phyloP scores from a whole-genome alignment of 1,284 basidiomycete genomes.

The Puccinia hordei region DNA sequence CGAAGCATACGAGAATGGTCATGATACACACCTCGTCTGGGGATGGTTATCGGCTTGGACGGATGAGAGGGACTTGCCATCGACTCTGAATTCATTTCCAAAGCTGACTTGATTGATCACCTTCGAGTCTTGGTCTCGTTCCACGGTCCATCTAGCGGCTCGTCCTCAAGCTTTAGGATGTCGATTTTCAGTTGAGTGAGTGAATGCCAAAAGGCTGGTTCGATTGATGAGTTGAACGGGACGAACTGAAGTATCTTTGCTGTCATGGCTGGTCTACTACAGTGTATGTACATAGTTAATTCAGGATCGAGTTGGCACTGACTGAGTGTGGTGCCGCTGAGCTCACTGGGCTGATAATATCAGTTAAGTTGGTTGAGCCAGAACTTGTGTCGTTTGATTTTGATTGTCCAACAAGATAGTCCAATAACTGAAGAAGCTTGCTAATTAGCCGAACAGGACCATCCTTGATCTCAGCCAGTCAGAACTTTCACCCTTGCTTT shows the following conservation, averaged over 20 bases:
- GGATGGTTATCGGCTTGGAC: background rate
- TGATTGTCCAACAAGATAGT: too few relatives aligned
- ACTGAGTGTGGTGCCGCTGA: too few relatives aligned
- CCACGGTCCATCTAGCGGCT: slow-evolving; percentile 68
- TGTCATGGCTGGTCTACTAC: too few relatives aligned
- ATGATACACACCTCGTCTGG: slow-evolving; percentile 10
- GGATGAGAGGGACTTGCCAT: slow-evolving; percentile 55
- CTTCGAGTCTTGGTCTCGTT: slow-evolving; percentile 65
- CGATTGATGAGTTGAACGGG: slow-evolving; percentile 80
- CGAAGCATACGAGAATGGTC: background rate
- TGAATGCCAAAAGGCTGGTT: slow-evolving; percentile 90
- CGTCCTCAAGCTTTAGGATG: slow-evolving; percentile 79
- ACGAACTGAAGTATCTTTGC: slow-evolving; percentile 71
- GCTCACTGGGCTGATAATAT: too few relatives aligned
- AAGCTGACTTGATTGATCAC: slow-evolving; percentile 61
- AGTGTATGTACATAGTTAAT: too few relatives aligned
- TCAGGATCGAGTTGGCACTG: too few relatives aligned
- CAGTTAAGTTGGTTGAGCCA: too few relatives aligned
- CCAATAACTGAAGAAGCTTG: too few relatives aligned
- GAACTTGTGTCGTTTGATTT: too few relatives aligned
- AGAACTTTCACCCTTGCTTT: too few relatives aligned
- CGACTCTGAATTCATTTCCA: slow-evolving; percentile 56
- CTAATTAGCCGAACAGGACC: too few relatives aligned
- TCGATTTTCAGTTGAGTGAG: slow-evolving; percentile 88
- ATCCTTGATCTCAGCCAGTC: too few relatives aligned